A percentile compares a stretch with the other conserved stretches of the same genome.
These are phyloP conservation scores for Epicoccum nigrum DNA, from an alignment of 2,329 filamentous ascomycete genomes.

Conservation along the genomic window DNA sequence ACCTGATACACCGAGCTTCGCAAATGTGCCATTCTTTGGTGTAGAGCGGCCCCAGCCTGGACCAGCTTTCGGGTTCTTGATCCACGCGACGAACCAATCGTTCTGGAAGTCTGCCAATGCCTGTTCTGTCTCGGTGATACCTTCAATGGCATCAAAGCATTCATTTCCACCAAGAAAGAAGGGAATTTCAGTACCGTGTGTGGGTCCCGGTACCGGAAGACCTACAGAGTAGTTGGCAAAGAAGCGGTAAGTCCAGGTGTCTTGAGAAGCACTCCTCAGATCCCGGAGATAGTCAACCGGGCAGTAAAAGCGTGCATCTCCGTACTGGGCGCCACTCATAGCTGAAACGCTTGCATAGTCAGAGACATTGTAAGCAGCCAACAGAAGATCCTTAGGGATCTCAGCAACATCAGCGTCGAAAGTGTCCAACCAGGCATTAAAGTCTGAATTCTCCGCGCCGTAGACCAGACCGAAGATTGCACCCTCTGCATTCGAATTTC, in stretches of 20 bases:
- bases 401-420: conserved; percentile 52
- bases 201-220: conserved; percentile 44
- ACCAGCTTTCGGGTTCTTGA: conserved; percentile 52
- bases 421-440: conserved; percentile 53
- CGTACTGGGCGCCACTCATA: conserved; percentile 52
- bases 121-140: conserved; percentile 49
- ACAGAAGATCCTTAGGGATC: conserved; percentile 44
- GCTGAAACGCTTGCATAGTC: conserved; percentile 49
- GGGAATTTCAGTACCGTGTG: conserved; percentile 52
- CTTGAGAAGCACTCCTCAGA: conserved; percentile 46
- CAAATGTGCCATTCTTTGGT: conserved; percentile 38
- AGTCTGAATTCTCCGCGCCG: conserved; percentile 38
- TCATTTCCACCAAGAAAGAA: conserved; percentile 56
- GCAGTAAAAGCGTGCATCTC: conserved; percentile 57
- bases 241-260: conserved; percentile 55
- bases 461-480: conserved; percentile 35
- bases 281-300: conserved; percentile 45
- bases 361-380: conserved; percentile 44
- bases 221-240: conserved; percentile 49
- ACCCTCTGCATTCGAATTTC: conserved; percentile 37
- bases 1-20: conserved; percentile 46
- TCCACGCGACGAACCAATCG: conserved; percentile 53
- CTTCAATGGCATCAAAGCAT: conserved; percentile 44
- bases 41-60: conserved; percentile 51
- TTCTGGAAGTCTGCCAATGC: conserved; percentile 52